Conservation (phyloP, 305 asterid genomes). For the Fraxinus sp. region DNA sequence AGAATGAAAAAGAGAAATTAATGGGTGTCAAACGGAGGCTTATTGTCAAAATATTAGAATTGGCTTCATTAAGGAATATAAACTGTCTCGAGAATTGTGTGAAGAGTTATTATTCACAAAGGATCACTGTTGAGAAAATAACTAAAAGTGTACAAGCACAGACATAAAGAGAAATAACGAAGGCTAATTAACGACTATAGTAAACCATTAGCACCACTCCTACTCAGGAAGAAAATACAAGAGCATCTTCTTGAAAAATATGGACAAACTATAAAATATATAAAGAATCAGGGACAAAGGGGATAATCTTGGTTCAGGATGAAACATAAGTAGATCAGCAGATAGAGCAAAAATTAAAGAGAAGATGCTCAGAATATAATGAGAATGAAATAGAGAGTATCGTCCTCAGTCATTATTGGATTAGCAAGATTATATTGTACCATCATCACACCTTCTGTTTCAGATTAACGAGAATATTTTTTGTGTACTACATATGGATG, state of each 20-base stretch:
- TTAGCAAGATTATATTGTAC: neutral
- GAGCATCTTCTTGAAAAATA: neutral
- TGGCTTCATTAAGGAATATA: neutral
- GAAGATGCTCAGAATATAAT: neutral
- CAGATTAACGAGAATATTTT: neutral
- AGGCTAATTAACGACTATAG: neutral
- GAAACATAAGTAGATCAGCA: neutral
- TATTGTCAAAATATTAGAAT: neutral
- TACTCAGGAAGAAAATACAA: neutral
- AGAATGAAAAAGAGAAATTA: too few species aligned
- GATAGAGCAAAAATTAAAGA: neutral
- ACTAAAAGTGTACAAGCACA: neutral
- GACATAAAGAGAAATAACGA: neutral
- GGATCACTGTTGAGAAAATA: neutral
- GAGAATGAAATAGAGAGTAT: neutral
- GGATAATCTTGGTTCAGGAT: neutral
- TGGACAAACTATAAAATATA: too few species aligned
- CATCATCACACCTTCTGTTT: neutral
- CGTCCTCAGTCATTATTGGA: neutral
- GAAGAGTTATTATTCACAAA: neutral
- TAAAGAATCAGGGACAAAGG: neutral
- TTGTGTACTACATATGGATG: neutral
- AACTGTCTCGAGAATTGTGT: neutral
- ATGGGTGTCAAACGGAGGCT: too few species aligned
- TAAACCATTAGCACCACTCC: neutral